These are phyloP conservation scores for Eucalyptus melliodora DNA, from an alignment of 345 rosid genomes.

Conservation along the genomic window DNA sequence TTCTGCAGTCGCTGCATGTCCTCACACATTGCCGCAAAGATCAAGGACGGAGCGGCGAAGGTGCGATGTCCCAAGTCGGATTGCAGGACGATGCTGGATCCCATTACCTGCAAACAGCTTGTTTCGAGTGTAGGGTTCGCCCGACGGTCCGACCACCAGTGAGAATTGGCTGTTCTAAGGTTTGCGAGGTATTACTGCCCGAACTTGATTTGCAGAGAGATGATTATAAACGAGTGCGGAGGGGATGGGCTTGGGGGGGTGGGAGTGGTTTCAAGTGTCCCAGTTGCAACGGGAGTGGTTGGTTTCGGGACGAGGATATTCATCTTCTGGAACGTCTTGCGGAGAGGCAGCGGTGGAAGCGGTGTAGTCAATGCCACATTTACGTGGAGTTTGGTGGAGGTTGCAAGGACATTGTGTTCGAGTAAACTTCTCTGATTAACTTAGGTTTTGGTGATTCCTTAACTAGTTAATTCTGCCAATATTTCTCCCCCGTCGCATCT, in stretches of 20 bases:
- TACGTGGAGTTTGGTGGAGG: not conserved
- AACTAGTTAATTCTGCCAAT: no score
- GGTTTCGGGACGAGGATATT: no score
- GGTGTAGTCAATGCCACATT: not conserved
- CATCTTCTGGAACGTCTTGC: no score
- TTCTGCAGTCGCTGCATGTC: not conserved
- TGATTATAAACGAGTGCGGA: no score
- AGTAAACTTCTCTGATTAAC: no score
- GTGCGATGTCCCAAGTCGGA: not conserved
- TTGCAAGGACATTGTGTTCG: not conserved
- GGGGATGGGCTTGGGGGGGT: no score
- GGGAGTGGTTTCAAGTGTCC: no score
- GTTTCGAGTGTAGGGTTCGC: not conserved
- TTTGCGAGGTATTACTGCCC: not conserved
- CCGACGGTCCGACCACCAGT: not conserved
- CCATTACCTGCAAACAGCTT: not conserved
- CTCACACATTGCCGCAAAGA: not conserved
- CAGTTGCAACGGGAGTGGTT: no score
- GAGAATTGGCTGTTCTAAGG: not conserved
- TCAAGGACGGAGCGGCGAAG: not conserved
- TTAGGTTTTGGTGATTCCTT: no score
- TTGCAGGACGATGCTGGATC: not conserved
- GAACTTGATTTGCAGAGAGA: no score
- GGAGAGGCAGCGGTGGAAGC: no score
- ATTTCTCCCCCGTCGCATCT: no score